Percentiles rank a stretch among this genome's conserved stretches.
Evolutionary conservation across 257 asterid species (phyloP).

Genomic region (Capsicum chinense): DNA sequence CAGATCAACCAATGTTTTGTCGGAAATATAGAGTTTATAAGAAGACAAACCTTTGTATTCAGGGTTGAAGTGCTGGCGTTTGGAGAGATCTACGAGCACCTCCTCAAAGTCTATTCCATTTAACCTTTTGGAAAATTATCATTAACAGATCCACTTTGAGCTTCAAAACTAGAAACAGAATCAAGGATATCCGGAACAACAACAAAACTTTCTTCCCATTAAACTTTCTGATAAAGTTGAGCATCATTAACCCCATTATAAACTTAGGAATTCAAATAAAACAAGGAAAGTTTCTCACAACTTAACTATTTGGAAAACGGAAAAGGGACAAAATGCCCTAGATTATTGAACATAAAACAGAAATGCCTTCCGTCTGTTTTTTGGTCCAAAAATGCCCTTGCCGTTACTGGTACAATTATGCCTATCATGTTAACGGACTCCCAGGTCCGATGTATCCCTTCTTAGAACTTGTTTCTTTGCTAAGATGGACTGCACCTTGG

Average conservation of each 20-base stretch:
- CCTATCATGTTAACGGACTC: not conserved
- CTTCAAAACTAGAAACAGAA: not conserved
- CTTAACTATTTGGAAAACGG: not conserved
- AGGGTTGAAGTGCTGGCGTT: slow-evolving; percentile 64
- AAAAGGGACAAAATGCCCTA: not conserved
- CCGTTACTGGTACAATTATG: not conserved
- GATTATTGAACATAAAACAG: not conserved
- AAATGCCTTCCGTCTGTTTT: not conserved
- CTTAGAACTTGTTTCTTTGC: not conserved
- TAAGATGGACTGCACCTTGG: not conserved
- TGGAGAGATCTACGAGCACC: slow-evolving; percentile 58
- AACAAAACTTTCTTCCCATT: not conserved
- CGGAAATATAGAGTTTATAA: not conserved
- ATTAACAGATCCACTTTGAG: not conserved
- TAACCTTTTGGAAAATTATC: slow-evolving; percentile 41
- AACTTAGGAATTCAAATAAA: not conserved
- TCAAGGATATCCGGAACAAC: not conserved
- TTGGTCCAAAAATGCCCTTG: not conserved
- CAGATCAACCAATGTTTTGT: not conserved
- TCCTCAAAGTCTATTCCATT: slow-evolving; percentile 89
- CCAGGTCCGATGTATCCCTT: not conserved
- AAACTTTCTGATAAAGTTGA: not conserved
- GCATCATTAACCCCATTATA: not conserved
- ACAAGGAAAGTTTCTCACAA: not conserved
- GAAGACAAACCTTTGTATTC: slow-evolving; percentile 61